Percentiles rank a stretch among this genome's conserved stretches.
phyloP scores from a whole-genome alignment of 129 eudicot species.

The Chrysanthemum makinoi region DNA sequence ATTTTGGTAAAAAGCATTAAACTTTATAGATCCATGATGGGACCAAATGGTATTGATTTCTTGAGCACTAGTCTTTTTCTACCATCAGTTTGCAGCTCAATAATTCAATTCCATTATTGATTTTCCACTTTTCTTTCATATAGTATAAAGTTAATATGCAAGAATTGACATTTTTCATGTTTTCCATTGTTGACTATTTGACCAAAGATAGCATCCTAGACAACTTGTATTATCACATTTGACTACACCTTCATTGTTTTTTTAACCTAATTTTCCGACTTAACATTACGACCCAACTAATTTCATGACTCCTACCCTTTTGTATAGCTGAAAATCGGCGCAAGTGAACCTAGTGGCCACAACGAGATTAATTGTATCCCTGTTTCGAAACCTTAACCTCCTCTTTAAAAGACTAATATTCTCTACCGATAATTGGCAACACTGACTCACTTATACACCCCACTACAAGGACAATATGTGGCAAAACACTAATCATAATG shows the following conservation, averaged over 20 bases:
- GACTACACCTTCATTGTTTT: background rate
- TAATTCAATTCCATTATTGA: conserved; percentile 34
- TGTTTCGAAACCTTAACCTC: too few relatives aligned
- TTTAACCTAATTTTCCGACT: too few relatives aligned
- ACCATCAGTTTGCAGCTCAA: conserved; percentile 35
- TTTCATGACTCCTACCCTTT: too few relatives aligned
- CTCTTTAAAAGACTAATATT: too few relatives aligned
- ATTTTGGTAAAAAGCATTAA: conserved; percentile 24
- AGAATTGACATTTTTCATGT: conserved; percentile 14
- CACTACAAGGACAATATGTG: too few relatives aligned
- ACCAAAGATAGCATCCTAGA: conserved; percentile 33
- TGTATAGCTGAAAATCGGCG: too few relatives aligned
- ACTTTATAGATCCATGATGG: conserved; percentile 32
- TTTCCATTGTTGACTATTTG: conserved; percentile 26
- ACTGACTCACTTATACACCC: too few relatives aligned
- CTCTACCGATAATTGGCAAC: too few relatives aligned
- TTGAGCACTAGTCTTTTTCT: conserved; percentile 36
- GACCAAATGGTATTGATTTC: conserved; percentile 37
- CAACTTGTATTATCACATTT: conserved; percentile 20
- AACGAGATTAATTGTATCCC: too few relatives aligned
- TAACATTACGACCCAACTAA: too few relatives aligned
- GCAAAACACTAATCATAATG: too few relatives aligned
- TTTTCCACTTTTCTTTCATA: conserved; percentile 16
- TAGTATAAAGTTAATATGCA: conserved; percentile 11
- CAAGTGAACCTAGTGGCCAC: too few relatives aligned